Conservation (phyloP, 2,329 filamentous ascomycete species). For the Macrophomina tecta region DNA sequence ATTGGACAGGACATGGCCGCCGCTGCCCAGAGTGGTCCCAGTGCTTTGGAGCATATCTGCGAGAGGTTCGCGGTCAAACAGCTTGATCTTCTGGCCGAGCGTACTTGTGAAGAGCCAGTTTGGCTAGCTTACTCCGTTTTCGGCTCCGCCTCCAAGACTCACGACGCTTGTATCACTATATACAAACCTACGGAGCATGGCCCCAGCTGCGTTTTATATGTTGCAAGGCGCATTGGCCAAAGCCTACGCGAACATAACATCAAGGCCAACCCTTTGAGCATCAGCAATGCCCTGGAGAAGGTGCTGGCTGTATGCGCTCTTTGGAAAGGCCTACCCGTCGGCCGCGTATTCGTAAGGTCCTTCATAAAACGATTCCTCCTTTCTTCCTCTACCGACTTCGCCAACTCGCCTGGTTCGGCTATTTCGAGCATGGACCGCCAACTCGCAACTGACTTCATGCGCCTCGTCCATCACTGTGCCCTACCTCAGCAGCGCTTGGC, state of each 20-base stretch:
- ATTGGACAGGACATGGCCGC: background rate
- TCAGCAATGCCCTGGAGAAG: background rate
- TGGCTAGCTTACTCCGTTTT: background rate
- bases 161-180: background rate
- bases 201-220: background rate
- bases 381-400: background rate
- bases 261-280: background rate
- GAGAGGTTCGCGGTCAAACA: background rate
- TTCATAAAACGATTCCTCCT: background rate
- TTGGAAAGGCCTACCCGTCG: background rate
- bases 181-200: background rate
- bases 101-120: background rate
- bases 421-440: background rate
- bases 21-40: background rate
- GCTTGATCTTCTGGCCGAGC: background rate
- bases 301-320: constrained; percentile 2
- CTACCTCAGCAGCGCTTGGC: background rate
- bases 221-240: background rate
- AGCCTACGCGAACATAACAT: background rate
- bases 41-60: background rate
- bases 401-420: no score
- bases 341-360: background rate
- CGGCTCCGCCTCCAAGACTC: background rate
- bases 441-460: background rate
- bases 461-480: constrained; percentile 1